Conservation (phyloP, 1,139 yeast genomes). For the Candida frijolesensis region DNA sequence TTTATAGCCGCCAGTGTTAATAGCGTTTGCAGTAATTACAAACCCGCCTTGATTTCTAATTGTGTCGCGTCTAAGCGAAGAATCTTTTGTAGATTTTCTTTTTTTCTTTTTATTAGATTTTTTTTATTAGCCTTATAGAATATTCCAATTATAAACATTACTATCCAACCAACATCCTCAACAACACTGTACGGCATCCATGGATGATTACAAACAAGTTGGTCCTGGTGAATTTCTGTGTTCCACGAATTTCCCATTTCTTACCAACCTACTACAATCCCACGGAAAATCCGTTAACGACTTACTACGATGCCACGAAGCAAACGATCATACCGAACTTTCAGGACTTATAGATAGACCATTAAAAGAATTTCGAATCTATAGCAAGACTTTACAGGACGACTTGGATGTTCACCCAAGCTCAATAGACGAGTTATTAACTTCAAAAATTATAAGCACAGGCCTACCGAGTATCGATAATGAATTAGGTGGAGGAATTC, state of each 20-base stretch:
- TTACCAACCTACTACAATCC: slow-evolving; percentile 17
- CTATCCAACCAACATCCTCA: neutral
- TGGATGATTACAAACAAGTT: slow-evolving; percentile 33
- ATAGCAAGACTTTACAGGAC: slow-evolving; percentile 19
- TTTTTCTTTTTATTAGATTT: too few species aligned
- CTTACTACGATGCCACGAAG: slow-evolving; percentile 19
- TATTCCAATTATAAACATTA: neutral
- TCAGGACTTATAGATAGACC: slow-evolving; percentile 51
- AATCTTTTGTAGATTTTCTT: too few species aligned
- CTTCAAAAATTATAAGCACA: slow-evolving; percentile 44
- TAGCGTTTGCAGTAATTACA: neutral
- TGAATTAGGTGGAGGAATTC: slow-evolving; percentile 68
- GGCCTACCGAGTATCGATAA: slow-evolving; percentile 63
- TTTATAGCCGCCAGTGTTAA: neutral
- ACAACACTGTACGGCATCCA: slow-evolving; percentile 7
- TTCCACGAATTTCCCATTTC: slow-evolving; percentile 19
- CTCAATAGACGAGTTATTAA: slow-evolving; percentile 13
- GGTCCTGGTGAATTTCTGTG: slow-evolving; percentile 16
- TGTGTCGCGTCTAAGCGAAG: too few species aligned
- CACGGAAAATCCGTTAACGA: slow-evolving; percentile 30
- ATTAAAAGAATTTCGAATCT: slow-evolving; percentile 46
- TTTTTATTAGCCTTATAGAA: too few species aligned
- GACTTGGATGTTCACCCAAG: slow-evolving; percentile 9
- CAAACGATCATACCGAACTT: slow-evolving; percentile 24
- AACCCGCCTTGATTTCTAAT: neutral